phyloP scores from a whole-genome alignment of 2,329 filamentous ascomycete species.

The Ophiostoma tasmaniense region DNA sequence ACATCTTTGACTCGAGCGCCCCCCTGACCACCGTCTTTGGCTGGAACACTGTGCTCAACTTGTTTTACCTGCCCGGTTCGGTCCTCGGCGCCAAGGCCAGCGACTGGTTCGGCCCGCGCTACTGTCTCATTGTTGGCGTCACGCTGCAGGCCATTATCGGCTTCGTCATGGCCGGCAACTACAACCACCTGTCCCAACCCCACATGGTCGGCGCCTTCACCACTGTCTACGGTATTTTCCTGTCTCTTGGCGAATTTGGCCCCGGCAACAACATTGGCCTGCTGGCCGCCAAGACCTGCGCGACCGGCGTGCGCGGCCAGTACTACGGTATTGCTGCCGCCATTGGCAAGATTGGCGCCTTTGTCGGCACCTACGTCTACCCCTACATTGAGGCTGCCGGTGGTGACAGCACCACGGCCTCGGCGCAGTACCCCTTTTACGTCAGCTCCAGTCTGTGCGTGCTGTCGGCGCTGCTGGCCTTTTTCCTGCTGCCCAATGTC shows the following conservation, averaged over 20 bases:
- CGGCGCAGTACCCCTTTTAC: conserved; percentile 82
- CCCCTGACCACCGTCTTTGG: conserved; percentile 72
- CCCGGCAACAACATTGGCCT: conserved; percentile 90
- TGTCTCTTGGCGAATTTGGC: conserved; percentile 69
- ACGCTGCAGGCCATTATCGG: conserved; percentile 66
- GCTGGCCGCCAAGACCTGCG: conserved; percentile 76
- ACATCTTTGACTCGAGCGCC: conserved; percentile 46
- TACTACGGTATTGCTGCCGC: conserved; percentile 67
- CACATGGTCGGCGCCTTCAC: conserved; percentile 66
- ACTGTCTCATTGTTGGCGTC: conserved; percentile 64
- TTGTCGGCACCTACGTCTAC: conserved; percentile 78
- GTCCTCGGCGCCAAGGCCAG: conserved; percentile 66
- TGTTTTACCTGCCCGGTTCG: conserved; percentile 82
- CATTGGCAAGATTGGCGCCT: conserved; percentile 69
- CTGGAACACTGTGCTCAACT: conserved; percentile 81
- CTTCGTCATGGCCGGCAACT: conserved; percentile 81
- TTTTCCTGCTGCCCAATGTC: conserved; percentile 66
- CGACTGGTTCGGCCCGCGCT: conserved; percentile 71
- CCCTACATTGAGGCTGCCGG: conserved; percentile 60
- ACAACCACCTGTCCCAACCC: conserved; percentile 57
- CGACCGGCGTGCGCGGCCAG: conserved; percentile 76
- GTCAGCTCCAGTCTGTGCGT: conserved; percentile 71
- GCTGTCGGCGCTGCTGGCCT: conserved; percentile 57
- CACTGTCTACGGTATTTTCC: conserved; percentile 71
- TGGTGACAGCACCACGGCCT: conserved; percentile 42